These are phyloP conservation scores for Aspergillus transmontanensis DNA, from an alignment of 2,329 filamentous ascomycete genomes.

Conservation along the genomic window DNA sequence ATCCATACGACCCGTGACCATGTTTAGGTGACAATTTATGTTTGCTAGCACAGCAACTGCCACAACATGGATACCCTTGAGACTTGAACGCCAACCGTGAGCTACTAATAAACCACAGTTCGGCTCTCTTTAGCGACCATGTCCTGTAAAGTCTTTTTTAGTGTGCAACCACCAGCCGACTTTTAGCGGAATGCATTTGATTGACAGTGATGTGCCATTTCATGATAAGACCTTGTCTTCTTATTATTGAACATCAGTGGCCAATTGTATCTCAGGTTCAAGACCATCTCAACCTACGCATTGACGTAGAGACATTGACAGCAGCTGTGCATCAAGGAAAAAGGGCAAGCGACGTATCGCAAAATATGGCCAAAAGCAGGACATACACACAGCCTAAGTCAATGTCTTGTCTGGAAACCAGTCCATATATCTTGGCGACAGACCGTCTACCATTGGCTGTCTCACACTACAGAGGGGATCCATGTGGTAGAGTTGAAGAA, in stretches of 20 bases:
- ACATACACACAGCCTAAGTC: neutral
- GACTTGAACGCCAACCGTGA: neutral
- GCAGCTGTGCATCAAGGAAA: neutral
- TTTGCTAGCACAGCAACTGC: neutral
- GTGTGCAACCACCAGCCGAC: neutral
- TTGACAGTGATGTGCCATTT: neutral
- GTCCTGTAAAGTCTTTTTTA: neutral
- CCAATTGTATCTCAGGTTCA: neutral
- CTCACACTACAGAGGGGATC: neutral
- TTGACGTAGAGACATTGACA: neutral
- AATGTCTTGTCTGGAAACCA: neutral
- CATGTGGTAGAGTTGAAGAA: neutral
- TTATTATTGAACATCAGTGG: neutral
- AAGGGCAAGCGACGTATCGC: neutral
- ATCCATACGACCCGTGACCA: neutral
- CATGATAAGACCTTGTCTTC: neutral
- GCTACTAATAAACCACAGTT: too few species aligned
- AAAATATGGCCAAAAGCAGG: neutral
- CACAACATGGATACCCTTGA: neutral
- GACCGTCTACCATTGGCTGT: neutral
- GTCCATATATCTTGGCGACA: neutral
- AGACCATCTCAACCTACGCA: neutral
- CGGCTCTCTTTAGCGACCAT: neutral
- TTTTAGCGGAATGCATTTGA: neutral
- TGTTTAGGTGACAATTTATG: neutral